Percentiles rank a stretch among this genome's conserved stretches.
Conservation (phyloP, 2,329 filamentous ascomycete species). For the Cryphonectria naterciae region DNA sequence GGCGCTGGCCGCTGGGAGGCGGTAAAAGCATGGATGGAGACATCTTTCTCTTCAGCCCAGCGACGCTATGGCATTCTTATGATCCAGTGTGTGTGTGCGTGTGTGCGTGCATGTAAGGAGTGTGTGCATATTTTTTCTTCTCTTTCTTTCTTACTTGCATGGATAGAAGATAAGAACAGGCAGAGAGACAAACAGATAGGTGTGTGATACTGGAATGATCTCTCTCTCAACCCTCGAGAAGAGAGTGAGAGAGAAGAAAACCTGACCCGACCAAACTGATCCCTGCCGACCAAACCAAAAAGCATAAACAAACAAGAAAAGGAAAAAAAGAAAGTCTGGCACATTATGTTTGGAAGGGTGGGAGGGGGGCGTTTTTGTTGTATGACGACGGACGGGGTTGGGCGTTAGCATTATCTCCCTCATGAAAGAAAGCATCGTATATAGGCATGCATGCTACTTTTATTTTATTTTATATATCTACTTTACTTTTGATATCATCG, state of each 20-base stretch:
- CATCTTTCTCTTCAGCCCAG: not conserved
- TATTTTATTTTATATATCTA: no score
- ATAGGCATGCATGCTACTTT: no score
- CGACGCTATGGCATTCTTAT: not conserved
- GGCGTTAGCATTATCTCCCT: no score
- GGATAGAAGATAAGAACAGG: not conserved
- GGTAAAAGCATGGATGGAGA: not conserved
- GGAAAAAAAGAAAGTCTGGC: not conserved
- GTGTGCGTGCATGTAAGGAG: no score
- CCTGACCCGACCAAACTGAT: not conserved
- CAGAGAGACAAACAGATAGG: not conserved
- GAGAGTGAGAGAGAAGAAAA: not conserved
- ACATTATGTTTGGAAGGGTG: not conserved
- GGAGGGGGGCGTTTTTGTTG: not conserved
- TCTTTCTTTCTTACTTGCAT: not conserved
- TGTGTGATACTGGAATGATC: not conserved
- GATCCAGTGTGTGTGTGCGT: not conserved
- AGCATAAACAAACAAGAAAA: not conserved
- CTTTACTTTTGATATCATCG: no score
- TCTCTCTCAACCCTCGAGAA: not conserved
- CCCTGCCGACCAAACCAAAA: not conserved
- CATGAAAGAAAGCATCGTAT: no score
- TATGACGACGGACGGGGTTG: not conserved
- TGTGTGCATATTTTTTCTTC: not conserved
- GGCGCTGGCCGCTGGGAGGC: conserved; percentile 31